Evolutionary conservation across 2,329 filamentous ascomycete genomes (phyloP).

Genomic region (Cordyceps pruinosa): DNA sequence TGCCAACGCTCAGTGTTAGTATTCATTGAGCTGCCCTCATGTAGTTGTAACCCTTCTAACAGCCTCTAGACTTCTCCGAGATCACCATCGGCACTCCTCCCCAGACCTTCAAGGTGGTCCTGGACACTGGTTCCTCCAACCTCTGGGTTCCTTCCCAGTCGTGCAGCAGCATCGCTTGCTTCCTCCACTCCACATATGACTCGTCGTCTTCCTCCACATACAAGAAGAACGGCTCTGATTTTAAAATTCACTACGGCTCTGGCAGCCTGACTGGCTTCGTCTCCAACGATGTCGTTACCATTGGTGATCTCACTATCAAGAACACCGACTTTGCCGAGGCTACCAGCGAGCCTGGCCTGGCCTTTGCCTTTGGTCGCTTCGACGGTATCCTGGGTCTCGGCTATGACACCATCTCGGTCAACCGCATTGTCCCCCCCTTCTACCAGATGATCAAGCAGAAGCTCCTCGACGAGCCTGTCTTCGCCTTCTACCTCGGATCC

Average conservation of each 20-base stretch:
- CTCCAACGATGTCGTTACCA: conserved; percentile 77
- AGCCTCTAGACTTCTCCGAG: conserved; percentile 78
- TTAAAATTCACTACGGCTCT: conserved; percentile 93
- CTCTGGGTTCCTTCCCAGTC: conserved; percentile 91
- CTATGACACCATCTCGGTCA: conserved; percentile 95
- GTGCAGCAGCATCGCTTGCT: conserved; percentile 95
- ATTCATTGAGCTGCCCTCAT: neutral
- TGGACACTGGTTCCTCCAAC: conserved; percentile 98
- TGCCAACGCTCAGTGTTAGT: conserved; percentile 94
- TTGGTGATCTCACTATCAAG: conserved; percentile 85
- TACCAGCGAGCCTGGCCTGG: conserved; percentile 88
- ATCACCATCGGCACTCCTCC: conserved; percentile 88
- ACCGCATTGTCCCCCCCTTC: conserved; percentile 89
- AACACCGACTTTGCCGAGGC: conserved; percentile 94
- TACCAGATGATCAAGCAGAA: conserved; percentile 92
- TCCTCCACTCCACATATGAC: conserved; percentile 95
- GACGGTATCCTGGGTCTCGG: conserved; percentile 94
- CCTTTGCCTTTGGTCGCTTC: conserved; percentile 95
- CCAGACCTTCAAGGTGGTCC: conserved; percentile 95
- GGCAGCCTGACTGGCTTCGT: conserved; percentile 90
- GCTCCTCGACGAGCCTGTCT: conserved; percentile 84
- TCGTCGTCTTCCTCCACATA: conserved; percentile 81
- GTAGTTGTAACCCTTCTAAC: conserved; percentile 14
- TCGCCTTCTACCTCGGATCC: conserved; percentile 90
- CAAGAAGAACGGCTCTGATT: conserved; percentile 87